Evolutionary conservation across 1,139 yeast species (phyloP).

Genomic region (Zygosaccharomyces sapae): DNA sequence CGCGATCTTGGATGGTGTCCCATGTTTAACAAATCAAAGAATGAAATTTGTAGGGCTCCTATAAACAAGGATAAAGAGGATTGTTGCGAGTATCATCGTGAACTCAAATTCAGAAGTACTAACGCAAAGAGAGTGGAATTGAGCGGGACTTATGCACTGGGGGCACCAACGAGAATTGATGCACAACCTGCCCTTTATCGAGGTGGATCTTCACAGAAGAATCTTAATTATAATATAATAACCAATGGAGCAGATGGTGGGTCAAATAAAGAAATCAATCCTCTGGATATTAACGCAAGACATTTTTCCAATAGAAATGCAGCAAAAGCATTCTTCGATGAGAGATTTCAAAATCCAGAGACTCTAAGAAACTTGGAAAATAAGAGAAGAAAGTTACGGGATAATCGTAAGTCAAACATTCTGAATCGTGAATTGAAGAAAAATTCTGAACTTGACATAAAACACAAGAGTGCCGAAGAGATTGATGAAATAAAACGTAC

Average conservation of each 20-base stretch:
- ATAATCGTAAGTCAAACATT: slow-evolving; percentile 24
- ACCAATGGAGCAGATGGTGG: slow-evolving; percentile 29
- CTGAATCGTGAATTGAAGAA: slow-evolving; percentile 20
- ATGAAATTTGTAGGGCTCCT: slow-evolving; percentile 53
- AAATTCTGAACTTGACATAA: slow-evolving; percentile 9
- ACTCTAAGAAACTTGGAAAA: slow-evolving; percentile 38
- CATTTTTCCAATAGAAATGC: slow-evolving; percentile 41
- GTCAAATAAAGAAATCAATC: slow-evolving; percentile 26
- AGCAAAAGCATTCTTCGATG: slow-evolving; percentile 47
- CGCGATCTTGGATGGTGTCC: slow-evolving; percentile 69
- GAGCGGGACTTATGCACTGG: slow-evolving; percentile 51
- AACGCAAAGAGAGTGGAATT: slow-evolving; percentile 68
- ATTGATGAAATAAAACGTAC: slow-evolving; percentile 30
- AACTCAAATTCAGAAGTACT: slow-evolving; percentile 50
- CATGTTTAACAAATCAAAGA: slow-evolving; percentile 41
- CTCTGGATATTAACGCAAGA: slow-evolving; percentile 24
- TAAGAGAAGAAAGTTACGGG: slow-evolving; percentile 30
- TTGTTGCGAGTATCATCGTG: slow-evolving; percentile 70
- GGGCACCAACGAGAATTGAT: slow-evolving; percentile 43
- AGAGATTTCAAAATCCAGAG: slow-evolving; percentile 47
- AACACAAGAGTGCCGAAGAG: slow-evolving; percentile 16
- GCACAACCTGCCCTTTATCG: slow-evolving; percentile 38
- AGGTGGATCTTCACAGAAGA: slow-evolving; percentile 27
- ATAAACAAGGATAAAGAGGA: slow-evolving; percentile 51
- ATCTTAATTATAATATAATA: slow-evolving; percentile 32